These are phyloP conservation scores for Phylloporus rhodoxanthus DNA, from an alignment of 768 basidiomycete genomes.

Conservation along the genomic window DNA sequence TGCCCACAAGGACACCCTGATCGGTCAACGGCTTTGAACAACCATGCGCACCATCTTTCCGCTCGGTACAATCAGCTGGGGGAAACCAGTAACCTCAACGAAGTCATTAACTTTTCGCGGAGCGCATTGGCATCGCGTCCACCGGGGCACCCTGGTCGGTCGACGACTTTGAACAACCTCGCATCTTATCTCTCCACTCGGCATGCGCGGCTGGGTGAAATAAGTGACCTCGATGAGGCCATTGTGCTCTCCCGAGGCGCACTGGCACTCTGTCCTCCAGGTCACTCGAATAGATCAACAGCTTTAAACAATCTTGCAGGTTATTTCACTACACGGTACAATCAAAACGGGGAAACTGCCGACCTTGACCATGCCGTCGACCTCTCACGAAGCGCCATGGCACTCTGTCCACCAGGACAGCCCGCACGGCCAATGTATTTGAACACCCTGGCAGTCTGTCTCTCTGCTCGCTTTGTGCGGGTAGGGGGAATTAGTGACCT, in stretches of 20 bases:
- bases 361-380: neutral
- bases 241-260: neutral
- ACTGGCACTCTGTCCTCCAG: neutral
- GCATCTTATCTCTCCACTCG: neutral
- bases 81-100: neutral
- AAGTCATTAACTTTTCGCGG: neutral
- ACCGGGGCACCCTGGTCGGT: neutral
- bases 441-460: neutral
- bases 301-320: neutral
- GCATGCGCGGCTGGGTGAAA: neutral
- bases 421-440: neutral
- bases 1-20: neutral
- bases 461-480: neutral
- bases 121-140: neutral
- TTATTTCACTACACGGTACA: neutral
- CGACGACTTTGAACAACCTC: neutral
- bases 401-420: neutral
- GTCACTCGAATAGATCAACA: neutral
- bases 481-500: neutral
- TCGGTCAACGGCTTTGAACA: neutral
- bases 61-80: neutral
- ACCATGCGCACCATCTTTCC: neutral
- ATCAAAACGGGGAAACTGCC: neutral
- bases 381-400: neutral
- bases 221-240: neutral